Evolutionary conservation across 2,329 filamentous ascomycete genomes (phyloP).

Genomic region (Aphanoascus verrucosus): DNA sequence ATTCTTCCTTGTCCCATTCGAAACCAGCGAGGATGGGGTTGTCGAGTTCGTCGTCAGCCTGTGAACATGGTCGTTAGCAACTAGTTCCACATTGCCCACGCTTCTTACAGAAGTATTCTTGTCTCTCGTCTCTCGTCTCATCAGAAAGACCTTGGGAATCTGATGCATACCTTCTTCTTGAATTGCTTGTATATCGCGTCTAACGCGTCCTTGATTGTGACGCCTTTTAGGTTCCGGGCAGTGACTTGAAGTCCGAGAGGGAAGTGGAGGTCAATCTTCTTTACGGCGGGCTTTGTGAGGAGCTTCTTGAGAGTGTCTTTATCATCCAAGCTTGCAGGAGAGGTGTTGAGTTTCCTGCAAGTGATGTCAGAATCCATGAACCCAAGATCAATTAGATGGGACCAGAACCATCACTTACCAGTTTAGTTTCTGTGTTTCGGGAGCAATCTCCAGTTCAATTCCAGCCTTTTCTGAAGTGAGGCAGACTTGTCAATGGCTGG

Average conservation of each 20-base stretch:
- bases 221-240: slow-evolving; percentile 82
- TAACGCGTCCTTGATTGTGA: slow-evolving; percentile 93
- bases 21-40: slow-evolving; percentile 82
- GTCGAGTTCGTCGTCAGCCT: slow-evolving; percentile 88
- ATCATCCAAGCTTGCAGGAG: slow-evolving; percentile 66
- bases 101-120: no score
- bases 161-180: slow-evolving; percentile 70
- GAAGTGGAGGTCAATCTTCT: slow-evolving; percentile 91
- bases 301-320: slow-evolving; percentile 70
- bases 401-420: slow-evolving; percentile 50
- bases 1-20: slow-evolving; percentile 92
- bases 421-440: slow-evolving; percentile 76
- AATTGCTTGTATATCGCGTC: slow-evolving; percentile 93
- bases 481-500: neutral
- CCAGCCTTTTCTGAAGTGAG: slow-evolving; percentile 55
- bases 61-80: slow-evolving; percentile 9
- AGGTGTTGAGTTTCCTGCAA: slow-evolving; percentile 84
- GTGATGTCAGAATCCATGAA: neutral
- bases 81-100: slow-evolving; percentile 16
- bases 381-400: neutral
- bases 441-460: slow-evolving; percentile 60
- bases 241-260: slow-evolving; percentile 77
- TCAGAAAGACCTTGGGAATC: neutral
- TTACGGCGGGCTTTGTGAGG: slow-evolving; percentile 71
- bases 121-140: no score